Percentiles rank a stretch among this genome's conserved stretches.
Conservation (phyloP, 2,329 filamentous ascomycete genomes). For the Aspergillus udagawae region DNA sequence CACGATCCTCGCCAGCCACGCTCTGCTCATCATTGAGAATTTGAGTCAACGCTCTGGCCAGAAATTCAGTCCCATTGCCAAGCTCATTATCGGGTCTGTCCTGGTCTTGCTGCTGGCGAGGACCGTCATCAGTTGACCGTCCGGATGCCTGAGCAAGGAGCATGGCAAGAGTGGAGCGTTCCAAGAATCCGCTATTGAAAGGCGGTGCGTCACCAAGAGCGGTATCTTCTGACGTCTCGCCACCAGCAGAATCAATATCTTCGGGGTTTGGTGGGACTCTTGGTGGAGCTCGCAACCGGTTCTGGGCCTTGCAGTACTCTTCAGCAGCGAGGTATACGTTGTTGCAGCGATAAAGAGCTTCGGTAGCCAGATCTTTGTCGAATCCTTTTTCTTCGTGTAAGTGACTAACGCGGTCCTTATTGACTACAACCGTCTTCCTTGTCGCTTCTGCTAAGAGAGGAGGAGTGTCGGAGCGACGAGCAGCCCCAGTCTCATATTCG, state of each 20-base stretch:
- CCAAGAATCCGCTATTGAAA: conserved; percentile 23
- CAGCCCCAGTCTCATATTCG: conserved; percentile 68
- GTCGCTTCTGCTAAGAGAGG: conserved; percentile 44
- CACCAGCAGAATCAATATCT: conserved; percentile 44
- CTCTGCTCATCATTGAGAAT: conserved; percentile 33
- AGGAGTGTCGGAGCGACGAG: conserved; percentile 59
- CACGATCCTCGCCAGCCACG: conserved; percentile 19
- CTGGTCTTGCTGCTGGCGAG: conserved; percentile 18
- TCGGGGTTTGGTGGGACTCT: conserved; percentile 64
- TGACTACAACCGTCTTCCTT: conserved; percentile 52
- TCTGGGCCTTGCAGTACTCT: conserved; percentile 71
- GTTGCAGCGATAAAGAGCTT: conserved; percentile 79
- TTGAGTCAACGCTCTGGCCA: conserved; percentile 43
- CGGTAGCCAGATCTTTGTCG: conserved; percentile 62
- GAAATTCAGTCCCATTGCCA: conserved; percentile 31
- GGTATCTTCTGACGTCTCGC: conserved; percentile 28
- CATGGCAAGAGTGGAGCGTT: conserved; percentile 32
- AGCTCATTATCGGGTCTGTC: conserved; percentile 22
- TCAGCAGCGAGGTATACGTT: conserved; percentile 57
- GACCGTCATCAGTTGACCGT: conserved; percentile 20
- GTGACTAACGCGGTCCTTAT: conserved; percentile 43
- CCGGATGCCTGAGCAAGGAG: conserved; percentile 30
- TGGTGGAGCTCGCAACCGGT: conserved; percentile 53
- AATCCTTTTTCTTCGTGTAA: conserved; percentile 46
- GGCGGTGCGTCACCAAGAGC: conserved; percentile 22